These are phyloP conservation scores for Nemania sp. DNA, from an alignment of 2,329 filamentous ascomycete species.

Conservation along the genomic window DNA sequence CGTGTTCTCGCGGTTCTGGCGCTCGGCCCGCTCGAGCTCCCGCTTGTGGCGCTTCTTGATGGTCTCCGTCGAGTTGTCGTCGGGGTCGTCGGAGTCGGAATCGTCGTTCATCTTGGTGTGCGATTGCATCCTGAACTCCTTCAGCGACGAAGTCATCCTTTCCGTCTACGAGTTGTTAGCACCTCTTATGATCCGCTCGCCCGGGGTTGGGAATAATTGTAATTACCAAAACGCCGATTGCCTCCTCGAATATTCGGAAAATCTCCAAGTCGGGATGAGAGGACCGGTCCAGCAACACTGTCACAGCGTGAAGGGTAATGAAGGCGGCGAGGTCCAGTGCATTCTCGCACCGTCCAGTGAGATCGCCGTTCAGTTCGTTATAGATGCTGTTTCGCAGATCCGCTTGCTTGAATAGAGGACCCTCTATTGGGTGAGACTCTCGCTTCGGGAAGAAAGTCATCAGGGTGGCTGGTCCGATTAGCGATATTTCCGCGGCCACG, in stretches of 20 bases:
- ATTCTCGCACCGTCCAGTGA: constrained; percentile 65
- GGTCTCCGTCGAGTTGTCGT: constrained; percentile 45
- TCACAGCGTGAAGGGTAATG: constrained; percentile 65
- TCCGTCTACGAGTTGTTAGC: constrained; percentile 53
- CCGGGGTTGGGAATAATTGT: neutral
- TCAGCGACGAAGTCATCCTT: constrained; percentile 65
- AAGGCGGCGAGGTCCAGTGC: constrained; percentile 65
- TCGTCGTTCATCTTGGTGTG: constrained; percentile 52
- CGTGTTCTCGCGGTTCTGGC: constrained; percentile 65
- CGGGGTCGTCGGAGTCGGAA: constrained; percentile 48
- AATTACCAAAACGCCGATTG: constrained; percentile 63
- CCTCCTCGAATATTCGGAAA: constrained; percentile 69
- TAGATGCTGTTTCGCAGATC: constrained; percentile 68
- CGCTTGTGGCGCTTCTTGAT: constrained; percentile 51
- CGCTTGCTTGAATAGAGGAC: constrained; percentile 61
- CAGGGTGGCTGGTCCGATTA: constrained; percentile 48
- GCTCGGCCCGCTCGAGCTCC: constrained; percentile 52
- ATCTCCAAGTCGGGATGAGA: constrained; percentile 66
- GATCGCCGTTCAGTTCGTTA: constrained; percentile 67
- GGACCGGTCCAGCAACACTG: constrained; percentile 62
- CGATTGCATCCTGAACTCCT: constrained; percentile 62
- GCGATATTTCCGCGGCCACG: neutral
- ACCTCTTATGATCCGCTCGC: neutral
- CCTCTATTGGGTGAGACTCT: constrained; percentile 59
- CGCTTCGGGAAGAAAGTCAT: constrained; percentile 60